Evolutionary conservation across 768 basidiomycete genomes (phyloP), one percentile per base, ranked within the genome.

Genomic region (Mycena vulgaris): DNA sequence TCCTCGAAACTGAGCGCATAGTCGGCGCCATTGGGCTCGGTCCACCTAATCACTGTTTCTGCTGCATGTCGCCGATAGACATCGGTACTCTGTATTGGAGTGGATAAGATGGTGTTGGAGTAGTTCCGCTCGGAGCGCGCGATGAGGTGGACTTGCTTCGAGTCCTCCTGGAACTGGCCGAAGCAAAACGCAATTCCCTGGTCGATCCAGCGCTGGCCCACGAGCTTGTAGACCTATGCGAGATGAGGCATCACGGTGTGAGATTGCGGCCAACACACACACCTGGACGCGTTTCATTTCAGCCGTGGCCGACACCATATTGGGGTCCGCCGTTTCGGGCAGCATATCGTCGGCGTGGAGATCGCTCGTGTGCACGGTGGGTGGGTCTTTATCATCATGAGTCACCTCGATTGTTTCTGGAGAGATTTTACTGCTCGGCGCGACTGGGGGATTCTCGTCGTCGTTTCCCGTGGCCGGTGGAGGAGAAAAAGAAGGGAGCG

Each of bases 1-100:
- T 98, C 97, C 78, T 98, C 97, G 75, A 99, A 99, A 75, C 96
- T 97, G 61, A 99, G 85, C 3, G 97, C 97, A 78, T 98, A 97
- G 80, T 99, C 98, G 42, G 93, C 90, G 31, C 95, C 95, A 71
- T 95, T 93, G 2, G 95, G 94, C 79, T 99, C 97, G 5, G 97
- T 99, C 98, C 98, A 99, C 23, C 98, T 97, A 75, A 99, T 98
- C 53, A 99, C 88, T 14, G 98, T 99, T 77, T 98, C 97, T 97
- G 33, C 93, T 86, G 95, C 93, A 76, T 95, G 93, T 51, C 92
- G 87, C 77, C 94, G 94, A 80, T 96, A 95, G 47, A 95, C 94
- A 78, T 95, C 94, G 79, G 88, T 93, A 40, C 89, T 88, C 59
- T 93, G 91, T 73, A 95, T 95, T 21, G 89, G 89, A n/a, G 93